These are phyloP conservation scores for Hirschfeldia incana DNA, from an alignment of 345 rosid species.

Conservation along the genomic window DNA sequence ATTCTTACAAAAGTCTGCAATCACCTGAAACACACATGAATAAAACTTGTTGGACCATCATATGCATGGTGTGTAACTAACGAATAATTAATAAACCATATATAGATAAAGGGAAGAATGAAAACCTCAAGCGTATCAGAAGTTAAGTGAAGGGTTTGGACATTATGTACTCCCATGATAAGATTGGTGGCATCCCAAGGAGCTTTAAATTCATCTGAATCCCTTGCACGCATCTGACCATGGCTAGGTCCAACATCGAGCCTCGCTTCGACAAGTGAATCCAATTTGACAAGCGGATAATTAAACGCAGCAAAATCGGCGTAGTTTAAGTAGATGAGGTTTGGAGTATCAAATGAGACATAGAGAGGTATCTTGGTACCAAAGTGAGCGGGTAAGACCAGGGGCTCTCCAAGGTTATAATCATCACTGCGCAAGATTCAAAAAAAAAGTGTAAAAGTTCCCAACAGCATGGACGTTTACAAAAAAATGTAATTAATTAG, in stretches of 20 bases:
- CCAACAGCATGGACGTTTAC: background rate
- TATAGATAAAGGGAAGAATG: background rate
- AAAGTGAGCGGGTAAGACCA: background rate
- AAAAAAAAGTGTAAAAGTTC: background rate
- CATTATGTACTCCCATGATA: slow-evolving; percentile 16
- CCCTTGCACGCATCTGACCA: background rate
- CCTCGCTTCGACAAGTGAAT: background rate
- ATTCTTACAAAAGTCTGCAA: slow-evolving; percentile 8
- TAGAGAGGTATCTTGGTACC: background rate
- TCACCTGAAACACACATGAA: slow-evolving; percentile 12
- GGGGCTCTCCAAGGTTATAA: background rate
- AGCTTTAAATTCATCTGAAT: background rate
- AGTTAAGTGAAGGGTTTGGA: slow-evolving; percentile 19
- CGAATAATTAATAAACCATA: background rate
- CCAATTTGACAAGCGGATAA: slow-evolving; percentile 8
- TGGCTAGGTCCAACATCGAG: background rate
- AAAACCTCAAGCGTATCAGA: slow-evolving; percentile 14
- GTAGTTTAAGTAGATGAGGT: slow-evolving; percentile 24
- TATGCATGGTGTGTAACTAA: background rate
- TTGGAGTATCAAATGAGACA: slow-evolving; percentile 21
- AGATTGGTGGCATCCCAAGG: slow-evolving; percentile 18
- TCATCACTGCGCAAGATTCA: background rate
- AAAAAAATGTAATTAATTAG: too few species aligned
- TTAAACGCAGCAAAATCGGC: background rate
- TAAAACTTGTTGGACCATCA: slow-evolving; percentile 1